Evolutionary conservation across 2,329 filamentous ascomycete genomes (phyloP), one percentile per base, ranked within the genome.

Genomic region (Magnaporthales sp.): DNA sequence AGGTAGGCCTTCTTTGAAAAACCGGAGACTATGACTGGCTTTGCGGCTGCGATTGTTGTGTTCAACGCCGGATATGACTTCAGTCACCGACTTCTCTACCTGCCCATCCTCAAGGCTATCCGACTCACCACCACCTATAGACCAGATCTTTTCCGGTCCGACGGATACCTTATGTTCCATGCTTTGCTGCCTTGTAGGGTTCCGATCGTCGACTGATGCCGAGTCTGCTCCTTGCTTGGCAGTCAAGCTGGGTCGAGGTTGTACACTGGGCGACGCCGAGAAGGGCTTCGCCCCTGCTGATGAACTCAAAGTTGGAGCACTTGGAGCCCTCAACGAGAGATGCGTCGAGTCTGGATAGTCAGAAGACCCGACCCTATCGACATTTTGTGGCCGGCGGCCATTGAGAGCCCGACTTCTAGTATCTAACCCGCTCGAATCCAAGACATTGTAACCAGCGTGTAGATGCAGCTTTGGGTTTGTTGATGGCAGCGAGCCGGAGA

Each of bases 1-100:
- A 3, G 86, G 85, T 22, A 89, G 76, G 38, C 86, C 87, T 74
- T 89, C 86, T 68, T 86, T 87, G 79, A 90, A 90, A 71, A 89
- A 87, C 1, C 87, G 81, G 67, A 90, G 77, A 70, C 86, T 88
- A 74, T 89, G 87, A 71, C 86, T 89, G 54, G 87, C 84, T 75
- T 89, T 90, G 70, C 87, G 84, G 72, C 87, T 91, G 66, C 87
- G 84, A 62, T 84, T 84, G 71, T 85, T 88, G 58, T 81, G 85
- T 71, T 89, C 86, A n/a, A 84, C 78, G 2, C 86, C 86, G 22
- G 84, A 81, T 72, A 89, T 80, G 30, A 84, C 84, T 69, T 88
- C 85, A 6, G 84, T 80, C 64, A 89, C 84, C n/a, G 86, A 88
- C 73, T 87, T 85, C 70, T 89, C 86, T 7, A 89, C 86, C 70